A percentile compares a stretch with the other conserved stretches of the same genome.
These are phyloP conservation scores for Eremothecium gossypii DNA, from an alignment of 1,139 yeast genomes.

Conservation along the genomic window DNA sequence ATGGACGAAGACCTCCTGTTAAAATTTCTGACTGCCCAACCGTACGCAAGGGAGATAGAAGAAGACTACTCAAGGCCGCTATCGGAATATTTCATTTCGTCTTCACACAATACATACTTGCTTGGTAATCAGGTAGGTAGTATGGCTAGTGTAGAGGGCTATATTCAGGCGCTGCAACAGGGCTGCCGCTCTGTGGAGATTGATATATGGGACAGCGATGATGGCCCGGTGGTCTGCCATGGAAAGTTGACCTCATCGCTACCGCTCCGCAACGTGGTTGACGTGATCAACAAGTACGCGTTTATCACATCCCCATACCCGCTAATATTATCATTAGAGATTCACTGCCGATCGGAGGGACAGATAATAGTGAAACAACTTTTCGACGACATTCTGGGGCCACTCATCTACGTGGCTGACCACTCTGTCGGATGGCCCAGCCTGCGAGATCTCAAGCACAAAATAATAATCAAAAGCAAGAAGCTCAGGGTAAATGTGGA, in stretches of 20 bases:
- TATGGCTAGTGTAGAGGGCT: constrained; percentile 84
- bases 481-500: constrained; percentile 31
- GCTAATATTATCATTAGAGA: constrained; percentile 75
- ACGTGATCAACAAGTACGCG: constrained; percentile 70
- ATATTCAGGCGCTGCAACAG: constrained; percentile 76
- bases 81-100: constrained; percentile 78
- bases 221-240: constrained; percentile 82
- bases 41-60: constrained; percentile 22
- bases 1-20: constrained; percentile 25
- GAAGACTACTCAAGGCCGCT: constrained; percentile 60
- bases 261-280: constrained; percentile 58
- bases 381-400: constrained; percentile 51
- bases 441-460: constrained; percentile 61
- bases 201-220: constrained; percentile 87
- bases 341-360: constrained; percentile 59
- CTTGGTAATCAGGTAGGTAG: constrained; percentile 88
- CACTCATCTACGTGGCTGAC: constrained; percentile 34
- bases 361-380: constrained; percentile 50
- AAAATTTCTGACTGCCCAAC: constrained; percentile 38
- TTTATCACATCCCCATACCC: constrained; percentile 81
- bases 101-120: constrained; percentile 91
- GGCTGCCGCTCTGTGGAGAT: constrained; percentile 92
- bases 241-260: constrained; percentile 79
- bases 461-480: constrained; percentile 70
- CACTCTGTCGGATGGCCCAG: constrained; percentile 44